Conservation (phyloP, 495 filamentous ascomycete genomes). For the Annulohypoxylon nitens region DNA sequence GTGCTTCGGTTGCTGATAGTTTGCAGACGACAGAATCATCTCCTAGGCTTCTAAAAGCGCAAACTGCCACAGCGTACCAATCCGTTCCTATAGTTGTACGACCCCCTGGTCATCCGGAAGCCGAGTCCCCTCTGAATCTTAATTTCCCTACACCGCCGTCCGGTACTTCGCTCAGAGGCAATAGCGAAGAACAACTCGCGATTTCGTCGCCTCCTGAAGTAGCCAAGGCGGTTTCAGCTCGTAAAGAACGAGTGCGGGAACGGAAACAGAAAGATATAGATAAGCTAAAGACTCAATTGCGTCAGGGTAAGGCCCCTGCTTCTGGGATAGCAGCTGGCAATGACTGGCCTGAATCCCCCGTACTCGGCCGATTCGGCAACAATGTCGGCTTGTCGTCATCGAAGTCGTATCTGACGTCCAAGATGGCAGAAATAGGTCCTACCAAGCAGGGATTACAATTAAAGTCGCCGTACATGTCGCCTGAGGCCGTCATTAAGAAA, state of each 20-base stretch:
- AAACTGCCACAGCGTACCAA: constrained; percentile 46
- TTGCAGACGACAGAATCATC: constrained; percentile 45
- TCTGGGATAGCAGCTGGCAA: constrained; percentile 4
- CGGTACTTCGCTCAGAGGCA: constrained; percentile 12
- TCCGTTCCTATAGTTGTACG: constrained; percentile 48
- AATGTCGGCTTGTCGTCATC: background rate
- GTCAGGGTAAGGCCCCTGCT: constrained; percentile 13
- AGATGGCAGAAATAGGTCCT: constrained; percentile 33
- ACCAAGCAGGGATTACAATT: constrained; percentile 5
- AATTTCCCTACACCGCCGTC: constrained; percentile 38
- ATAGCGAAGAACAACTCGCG: constrained; percentile 25
- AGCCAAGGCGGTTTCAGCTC: constrained; percentile 24
- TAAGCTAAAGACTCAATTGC: constrained; percentile 24
- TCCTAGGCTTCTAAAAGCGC: constrained; percentile 41
- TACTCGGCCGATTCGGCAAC: constrained; percentile 24
- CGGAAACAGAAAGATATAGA: constrained; percentile 50
- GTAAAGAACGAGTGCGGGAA: constrained; percentile 47
- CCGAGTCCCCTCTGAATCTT: constrained; percentile 42
- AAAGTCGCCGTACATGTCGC: constrained; percentile 18
- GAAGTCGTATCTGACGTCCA: constrained; percentile 14
- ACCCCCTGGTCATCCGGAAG: constrained; percentile 17
- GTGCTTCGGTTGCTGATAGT: constrained; percentile 48
- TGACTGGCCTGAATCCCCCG: constrained; percentile 28
- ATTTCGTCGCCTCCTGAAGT: constrained; percentile 14
- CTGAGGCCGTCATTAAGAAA: constrained; percentile 17